Evolutionary conservation across 2,329 filamentous ascomycete genomes (phyloP), one percentile per base, ranked within the genome.

Genomic region (Arthrobotrys entomopaga): DNA sequence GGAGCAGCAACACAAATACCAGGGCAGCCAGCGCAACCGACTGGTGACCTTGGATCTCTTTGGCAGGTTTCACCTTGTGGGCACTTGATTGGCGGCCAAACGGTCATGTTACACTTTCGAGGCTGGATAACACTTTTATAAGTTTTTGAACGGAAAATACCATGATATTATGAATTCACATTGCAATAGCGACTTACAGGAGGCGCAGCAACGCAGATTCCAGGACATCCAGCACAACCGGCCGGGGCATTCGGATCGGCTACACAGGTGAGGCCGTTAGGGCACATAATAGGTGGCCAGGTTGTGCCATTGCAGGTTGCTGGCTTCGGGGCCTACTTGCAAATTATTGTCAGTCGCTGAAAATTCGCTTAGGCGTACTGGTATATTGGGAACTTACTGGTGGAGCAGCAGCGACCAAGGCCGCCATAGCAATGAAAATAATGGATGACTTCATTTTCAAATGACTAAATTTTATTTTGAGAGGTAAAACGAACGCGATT

Each of bases 1-100:
- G 50, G 50, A 7, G 50, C 50, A 16, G 24, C 8, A 59, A 59
- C 54, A 43, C 54, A 58, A 26, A 58, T 58, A n/a, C 54, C 54
- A 15, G 54, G 54, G 54, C 54, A 58, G 54, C 54, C 54, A 22
- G 54, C 54, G 34, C 54, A 58, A 20, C 34, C 34, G 4, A 26
- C 26, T 29, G 54, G 54, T 8, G 29, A 11, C 26, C 20, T 58
- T 58, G 54, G 54, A 19, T 58, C 54, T 10, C 26, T 34, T 2
- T 42, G n/a, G 34, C 54, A 58, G 20, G 26, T 40, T 22, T 58
- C 34, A 26, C 54, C 54, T 11, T 40, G 15, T 11, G 54, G 34
- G 19, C 54, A 58, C 8, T 11, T n/a, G 34, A 58, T 58, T 40
- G 54, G 54, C 1, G 54, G 42, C 15, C 16, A 19, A 46, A 46